phyloP scores from a whole-genome alignment of 2,329 filamentous ascomycete species.

The Graphiopsis chlorocephala region DNA sequence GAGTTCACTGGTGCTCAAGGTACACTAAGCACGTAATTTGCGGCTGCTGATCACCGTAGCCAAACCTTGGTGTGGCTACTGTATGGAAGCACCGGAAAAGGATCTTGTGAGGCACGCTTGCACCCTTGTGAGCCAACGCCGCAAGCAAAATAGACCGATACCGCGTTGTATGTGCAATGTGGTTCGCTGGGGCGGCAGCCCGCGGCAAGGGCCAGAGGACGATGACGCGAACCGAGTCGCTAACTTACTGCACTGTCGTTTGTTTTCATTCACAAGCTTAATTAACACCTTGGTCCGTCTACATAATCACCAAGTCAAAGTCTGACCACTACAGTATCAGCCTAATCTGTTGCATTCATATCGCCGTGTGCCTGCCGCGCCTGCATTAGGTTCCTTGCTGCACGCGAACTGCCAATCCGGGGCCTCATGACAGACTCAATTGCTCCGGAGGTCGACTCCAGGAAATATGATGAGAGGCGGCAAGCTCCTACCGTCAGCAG shows the following conservation, averaged over 20 bases:
- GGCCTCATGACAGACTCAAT: conserved; percentile 29
- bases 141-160: background rate
- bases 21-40: background rate
- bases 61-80: background rate
- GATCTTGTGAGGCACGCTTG: too few species aligned
- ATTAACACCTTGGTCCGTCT: too few species aligned
- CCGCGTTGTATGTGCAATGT: background rate
- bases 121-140: background rate
- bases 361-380: too few species aligned
- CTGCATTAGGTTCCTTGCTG: background rate
- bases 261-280: too few species aligned
- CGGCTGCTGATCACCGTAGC: background rate
- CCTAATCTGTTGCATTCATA: too few species aligned
- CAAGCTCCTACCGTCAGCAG: conserved; percentile 26
- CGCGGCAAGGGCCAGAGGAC: background rate
- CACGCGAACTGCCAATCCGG: conserved; percentile 26
- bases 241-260: too few species aligned
- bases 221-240: background rate
- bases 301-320: too few species aligned
- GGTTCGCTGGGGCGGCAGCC: too few species aligned
- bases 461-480: conserved; percentile 31
- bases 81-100: too few species aligned
- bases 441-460: conserved; percentile 28
- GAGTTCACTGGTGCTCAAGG: background rate
- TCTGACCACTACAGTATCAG: too few species aligned